These are phyloP conservation scores for Rhexocercosporidium sp. DNA, from an alignment of 2,329 filamentous ascomycete genomes.

Conservation along the genomic window DNA sequence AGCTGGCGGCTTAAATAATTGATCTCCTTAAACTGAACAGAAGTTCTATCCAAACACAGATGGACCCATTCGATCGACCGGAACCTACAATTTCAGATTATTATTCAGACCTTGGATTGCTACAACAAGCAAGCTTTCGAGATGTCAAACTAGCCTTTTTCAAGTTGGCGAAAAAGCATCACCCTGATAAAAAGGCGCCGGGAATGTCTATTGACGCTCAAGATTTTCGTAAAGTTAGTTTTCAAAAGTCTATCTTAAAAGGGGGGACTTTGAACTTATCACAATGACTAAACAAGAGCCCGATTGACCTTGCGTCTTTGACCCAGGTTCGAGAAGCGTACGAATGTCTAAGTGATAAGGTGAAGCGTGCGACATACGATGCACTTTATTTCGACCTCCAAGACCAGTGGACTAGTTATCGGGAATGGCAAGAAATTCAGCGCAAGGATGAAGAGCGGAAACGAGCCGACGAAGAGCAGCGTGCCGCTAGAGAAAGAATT, in stretches of 20 bases:
- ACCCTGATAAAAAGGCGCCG: constrained; percentile 20
- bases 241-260: neutral
- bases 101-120: constrained; percentile 17
- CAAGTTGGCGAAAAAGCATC: constrained; percentile 17
- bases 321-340: constrained; percentile 17
- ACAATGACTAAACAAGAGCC: neutral
- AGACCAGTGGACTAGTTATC: constrained; percentile 18
- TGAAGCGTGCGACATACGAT: constrained; percentile 15
- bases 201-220: constrained; percentile 17
- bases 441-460: constrained; percentile 15
- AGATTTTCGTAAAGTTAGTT: constrained; percentile 14
- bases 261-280: neutral
- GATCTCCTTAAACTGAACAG: neutral
- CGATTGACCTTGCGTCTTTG: constrained; percentile 17
- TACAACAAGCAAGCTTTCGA: constrained; percentile 19
- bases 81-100: constrained; percentile 17
- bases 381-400: constrained; percentile 16
- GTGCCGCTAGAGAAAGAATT: constrained; percentile 15
- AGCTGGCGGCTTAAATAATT: neutral
- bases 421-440: constrained; percentile 14
- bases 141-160: constrained; percentile 18
- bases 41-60: constrained; percentile 6
- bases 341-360: constrained; percentile 18
- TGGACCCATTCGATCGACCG: constrained; percentile 15
- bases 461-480: constrained; percentile 18